Conservation (phyloP, 495 filamentous ascomycete genomes). For the Mycothermus thermophilus region DNA sequence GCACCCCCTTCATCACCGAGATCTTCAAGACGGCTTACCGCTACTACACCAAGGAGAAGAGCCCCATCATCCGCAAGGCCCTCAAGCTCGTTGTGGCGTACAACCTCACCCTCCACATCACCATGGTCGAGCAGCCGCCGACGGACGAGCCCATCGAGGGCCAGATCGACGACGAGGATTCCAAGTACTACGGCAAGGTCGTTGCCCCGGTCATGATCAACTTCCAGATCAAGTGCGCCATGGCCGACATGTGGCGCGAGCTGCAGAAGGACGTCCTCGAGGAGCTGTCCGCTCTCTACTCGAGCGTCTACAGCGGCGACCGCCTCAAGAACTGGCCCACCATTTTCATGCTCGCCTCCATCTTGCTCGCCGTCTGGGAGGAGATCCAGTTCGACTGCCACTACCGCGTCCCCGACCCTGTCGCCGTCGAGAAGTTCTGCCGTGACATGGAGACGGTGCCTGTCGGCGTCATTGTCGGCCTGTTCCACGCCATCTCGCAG, state of each 20-base stretch:
- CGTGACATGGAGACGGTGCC: constrained; percentile 86
- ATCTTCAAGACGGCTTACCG: constrained; percentile 88
- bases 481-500: constrained; percentile 92
- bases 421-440: constrained; percentile 82
- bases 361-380: constrained; percentile 86
- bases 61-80: constrained; percentile 77
- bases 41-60: constrained; percentile 69
- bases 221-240: constrained; percentile 90
- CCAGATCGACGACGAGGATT: constrained; percentile 62
- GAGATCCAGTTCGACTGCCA: constrained; percentile 96
- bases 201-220: constrained; percentile 95
- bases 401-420: constrained; percentile 72
- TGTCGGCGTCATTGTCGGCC: constrained; percentile 83
- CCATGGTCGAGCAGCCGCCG: constrained; percentile 76
- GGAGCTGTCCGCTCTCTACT: constrained; percentile 79
- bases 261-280: constrained; percentile 87
- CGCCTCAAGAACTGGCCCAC: constrained; percentile 95
- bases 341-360: constrained; percentile 86
- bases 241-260: constrained; percentile 93
- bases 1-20: constrained; percentile 81
- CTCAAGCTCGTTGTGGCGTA: constrained; percentile 85
- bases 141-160: constrained; percentile 64
- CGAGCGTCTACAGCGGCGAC: constrained; percentile 84
- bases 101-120: constrained; percentile 83
- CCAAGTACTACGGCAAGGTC: constrained; percentile 73